Evolutionary conservation across 2,329 filamentous ascomycete genomes (phyloP).

Genomic region (Aspergillus sp.): DNA sequence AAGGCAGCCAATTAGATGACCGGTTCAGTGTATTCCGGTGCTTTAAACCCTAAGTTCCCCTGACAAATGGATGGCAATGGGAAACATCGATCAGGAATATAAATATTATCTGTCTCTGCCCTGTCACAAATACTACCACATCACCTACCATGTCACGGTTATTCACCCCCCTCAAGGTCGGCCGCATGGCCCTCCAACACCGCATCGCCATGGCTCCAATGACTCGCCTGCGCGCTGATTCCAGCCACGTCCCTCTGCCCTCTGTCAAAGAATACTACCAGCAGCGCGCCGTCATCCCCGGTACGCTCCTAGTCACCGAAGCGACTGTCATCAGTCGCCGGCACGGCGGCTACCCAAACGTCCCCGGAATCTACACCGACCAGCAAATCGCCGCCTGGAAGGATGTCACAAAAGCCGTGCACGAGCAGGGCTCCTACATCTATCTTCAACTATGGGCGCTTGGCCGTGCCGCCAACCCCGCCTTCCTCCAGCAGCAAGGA

Average conservation of each 20-base stretch:
- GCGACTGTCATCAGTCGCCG: constrained; percentile 52
- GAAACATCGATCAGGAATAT: too few species aligned
- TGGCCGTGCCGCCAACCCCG: constrained; percentile 53
- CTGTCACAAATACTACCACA: too few species aligned
- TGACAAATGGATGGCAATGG: too few species aligned
- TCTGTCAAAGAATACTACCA: constrained; percentile 52
- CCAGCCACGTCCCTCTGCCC: constrained; percentile 49
- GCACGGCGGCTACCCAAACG: constrained; percentile 50
- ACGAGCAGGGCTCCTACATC: constrained; percentile 61
- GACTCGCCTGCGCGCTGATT: constrained; percentile 52
- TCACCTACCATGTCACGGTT: neutral
- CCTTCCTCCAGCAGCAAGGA: neutral
- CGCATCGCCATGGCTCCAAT: constrained; percentile 58
- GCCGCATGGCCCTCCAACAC: constrained; percentile 37
- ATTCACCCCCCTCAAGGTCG: constrained; percentile 37
- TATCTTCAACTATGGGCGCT: constrained; percentile 63
- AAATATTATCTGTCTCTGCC: too few species aligned
- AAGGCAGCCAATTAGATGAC: too few species aligned
- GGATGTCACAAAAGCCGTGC: constrained; percentile 60
- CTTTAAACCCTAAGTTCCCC: too few species aligned
- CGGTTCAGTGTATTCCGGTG: too few species aligned
- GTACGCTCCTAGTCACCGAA: constrained; percentile 61
- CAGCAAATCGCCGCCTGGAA: constrained; percentile 61
- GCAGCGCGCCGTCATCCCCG: constrained; percentile 53
- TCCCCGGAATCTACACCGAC: constrained; percentile 58